Evolutionary conservation across 2,329 filamentous ascomycete genomes (phyloP), one percentile per base, ranked within the genome.

Genomic region (Triangularia setosa): DNA sequence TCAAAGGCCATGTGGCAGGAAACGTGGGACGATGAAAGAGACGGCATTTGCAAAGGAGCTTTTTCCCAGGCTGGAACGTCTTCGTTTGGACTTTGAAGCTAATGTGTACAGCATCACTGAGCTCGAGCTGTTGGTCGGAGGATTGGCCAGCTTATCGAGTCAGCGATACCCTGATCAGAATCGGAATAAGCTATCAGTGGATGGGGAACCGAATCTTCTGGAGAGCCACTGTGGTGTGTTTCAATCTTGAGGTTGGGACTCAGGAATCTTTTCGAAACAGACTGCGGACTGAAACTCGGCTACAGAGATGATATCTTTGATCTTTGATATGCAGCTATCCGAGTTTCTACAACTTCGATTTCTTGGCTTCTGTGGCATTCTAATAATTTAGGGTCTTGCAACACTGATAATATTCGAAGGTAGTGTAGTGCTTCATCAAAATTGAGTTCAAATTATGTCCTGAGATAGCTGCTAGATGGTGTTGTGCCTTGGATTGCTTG

Each of bases 1-100:
- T 68, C 61, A 60, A 52, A 63, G 24, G n/a, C 21, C 24, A 33
- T 58, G 18, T 40, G 40, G 60, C 28, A 24, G 58, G 52, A 48
- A 60, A 44, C 24, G 57, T 59, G 58, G 58, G 58, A 44, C 52
- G 58, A 4, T 2, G 8, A 24, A 59, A 21, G 18, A 48, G 40
- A 48, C 21, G 40, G 40, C n/a, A 48, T 23, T 48, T 48, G 53
- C 21, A 2, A 52, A 25, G 4, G 23, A 25, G 14, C 23, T 58
- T 52, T 35, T 27, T n/a, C n/a, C 30, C 11, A n/a, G 35, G 14
- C 11, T 8, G 30, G 18, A 48, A 44, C 18, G 3, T 27, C 16
- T 60, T 30, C 35, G 16, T 4, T 33, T 35, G 8, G 25, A 54
- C 27, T 14, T 57, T 21, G n/a, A 48, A 21, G 30, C 9, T 12